Evolutionary conservation across 2,329 filamentous ascomycete genomes (phyloP).

Genomic region (Neonectria punicea): DNA sequence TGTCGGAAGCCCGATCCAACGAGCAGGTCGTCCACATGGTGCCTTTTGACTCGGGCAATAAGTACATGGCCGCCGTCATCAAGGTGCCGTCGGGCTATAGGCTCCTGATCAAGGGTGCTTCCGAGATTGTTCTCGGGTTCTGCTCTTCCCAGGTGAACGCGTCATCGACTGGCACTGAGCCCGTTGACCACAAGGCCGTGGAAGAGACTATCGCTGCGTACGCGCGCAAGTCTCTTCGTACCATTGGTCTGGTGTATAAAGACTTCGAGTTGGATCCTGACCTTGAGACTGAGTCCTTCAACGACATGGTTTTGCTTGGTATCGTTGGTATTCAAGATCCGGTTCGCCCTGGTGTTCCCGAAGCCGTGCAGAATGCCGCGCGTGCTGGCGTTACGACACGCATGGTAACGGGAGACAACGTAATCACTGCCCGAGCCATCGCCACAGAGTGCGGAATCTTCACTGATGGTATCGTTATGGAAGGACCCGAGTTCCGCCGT

Average conservation of each 20-base stretch:
- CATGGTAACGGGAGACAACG: constrained; percentile 65
- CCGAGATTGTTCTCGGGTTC: constrained; percentile 61
- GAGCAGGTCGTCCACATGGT: constrained; percentile 58
- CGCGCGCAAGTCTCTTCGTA: constrained; percentile 74
- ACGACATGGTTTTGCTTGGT: constrained; percentile 50
- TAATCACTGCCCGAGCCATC: constrained; percentile 53
- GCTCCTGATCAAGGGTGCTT: constrained; percentile 65
- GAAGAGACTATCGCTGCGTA: constrained; percentile 65
- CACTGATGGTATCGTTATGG: constrained; percentile 70
- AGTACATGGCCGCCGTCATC: constrained; percentile 65
- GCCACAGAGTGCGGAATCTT: constrained; percentile 54
- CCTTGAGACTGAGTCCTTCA: constrained; percentile 60
- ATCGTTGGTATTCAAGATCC: constrained; percentile 74
- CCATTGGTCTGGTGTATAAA: constrained; percentile 76
- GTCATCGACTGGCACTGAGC: constrained; percentile 41
- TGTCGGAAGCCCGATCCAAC: constrained; percentile 57
- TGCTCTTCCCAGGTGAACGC: constrained; percentile 48
- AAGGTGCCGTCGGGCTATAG: constrained; percentile 56
- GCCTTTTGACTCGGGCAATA: constrained; percentile 63
- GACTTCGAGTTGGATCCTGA: constrained; percentile 66
- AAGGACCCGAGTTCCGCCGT: constrained; percentile 65
- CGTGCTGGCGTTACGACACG: constrained; percentile 72
- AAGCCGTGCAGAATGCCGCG: constrained; percentile 70
- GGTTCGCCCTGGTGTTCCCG: constrained; percentile 67
- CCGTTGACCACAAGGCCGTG: constrained; percentile 62